Base-by-base conservation (phyloP, 73 alveolate genomes). In the Loxodes magnus region DNA sequence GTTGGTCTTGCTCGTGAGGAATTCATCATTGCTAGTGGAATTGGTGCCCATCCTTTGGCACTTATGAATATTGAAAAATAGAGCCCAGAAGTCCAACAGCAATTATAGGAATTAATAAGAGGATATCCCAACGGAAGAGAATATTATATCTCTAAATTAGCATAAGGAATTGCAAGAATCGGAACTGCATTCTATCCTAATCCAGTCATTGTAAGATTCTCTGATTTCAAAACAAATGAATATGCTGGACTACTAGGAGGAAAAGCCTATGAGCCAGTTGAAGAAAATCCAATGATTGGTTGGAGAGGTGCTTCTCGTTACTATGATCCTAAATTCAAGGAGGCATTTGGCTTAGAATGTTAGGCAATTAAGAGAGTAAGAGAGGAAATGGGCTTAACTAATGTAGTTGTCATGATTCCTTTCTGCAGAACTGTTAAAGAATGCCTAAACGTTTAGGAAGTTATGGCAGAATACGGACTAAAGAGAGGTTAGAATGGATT, bases 261-360 rank as follows among this genome's bases (percentile, higher is more conserved):
- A 4, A 10, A 37, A 27, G 4, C 6, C 31, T 7, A 56, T 20
- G 68, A 56, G 68, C 68, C 68, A n/a, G 51, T 16, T 9, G 30
- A 44, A 39, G 57, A 56, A 58, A 56, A 56, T 30, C 70, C 70
- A 20, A 39, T 56, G 70, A 56, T 56, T 14, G 59, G 70, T 22
- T 56, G 28, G 50, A 56, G 59, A 19, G 48, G 59, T 20, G 42
- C 59, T 50, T 56, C 59, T 27, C 51, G 51, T 27, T 37, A 37
- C 51, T 42, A 55, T 23, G 68, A 56, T 14, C 68, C 68, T 28
- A 42, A 42, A 46, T 56, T 56, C 35, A 48, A 56, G 68, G 51
- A 37, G 51, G 6, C 31, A 5, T 7, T 37, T 37, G 51, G 31
- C 51, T 16, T 37, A 27, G 51, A 37, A 27, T 27, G 15, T 4